Base-by-base conservation (phyloP, 371 early-diverging fungal species). In the Fennellomyces sp. region DNA sequence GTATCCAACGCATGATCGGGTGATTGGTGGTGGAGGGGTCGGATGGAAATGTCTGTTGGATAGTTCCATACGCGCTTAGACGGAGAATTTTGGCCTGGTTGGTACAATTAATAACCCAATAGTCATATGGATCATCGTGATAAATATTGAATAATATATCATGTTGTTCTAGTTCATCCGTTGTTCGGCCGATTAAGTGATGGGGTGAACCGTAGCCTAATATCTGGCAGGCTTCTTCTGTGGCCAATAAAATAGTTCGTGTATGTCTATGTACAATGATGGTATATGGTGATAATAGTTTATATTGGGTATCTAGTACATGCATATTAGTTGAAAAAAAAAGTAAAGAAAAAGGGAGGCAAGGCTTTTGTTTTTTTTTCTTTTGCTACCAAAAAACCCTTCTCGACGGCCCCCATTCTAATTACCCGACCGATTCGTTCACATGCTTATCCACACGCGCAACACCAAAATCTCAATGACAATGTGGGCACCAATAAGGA, bases 81-180 rank as follows among this genome's bases (percentile, higher is more conserved):
- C 21, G 17, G 4, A 45, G 6, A 21, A 45, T 45, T 17, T 45
- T 45, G 45, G 17, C n/a, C 5, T 45, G 17, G 45, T 15, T 23
- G 19, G 5, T 23, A 8, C 12, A 45, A 23, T 12, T 45, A 5
- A 23, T 23, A 25, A 45, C 45, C 45, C 45, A 45, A 45, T 45
- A 45, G 23, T 45, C 45, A 45, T 15, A 45, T 8, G 45, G 45
- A 23, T 45, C 45, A 45, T 45, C 45, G n/a, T 45, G 23, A 45
- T 45, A 25, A 6, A 45, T 23, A 23, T 23, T 19, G n/a, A 45
- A 45, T 23, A 45, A 12, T 6, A 45, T 25, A 45, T 45, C 45
- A 23, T 45, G 45, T 23, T 45, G n/a, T 23, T 45, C 10, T 21
- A 45, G n/a, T 15, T 45, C 45, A 5, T 45, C 5, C 3, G 45